Percentiles rank a stretch among this genome's conserved stretches.
Conservation (phyloP, 257 asterid genomes). For the Paulownia fortunei region DNA sequence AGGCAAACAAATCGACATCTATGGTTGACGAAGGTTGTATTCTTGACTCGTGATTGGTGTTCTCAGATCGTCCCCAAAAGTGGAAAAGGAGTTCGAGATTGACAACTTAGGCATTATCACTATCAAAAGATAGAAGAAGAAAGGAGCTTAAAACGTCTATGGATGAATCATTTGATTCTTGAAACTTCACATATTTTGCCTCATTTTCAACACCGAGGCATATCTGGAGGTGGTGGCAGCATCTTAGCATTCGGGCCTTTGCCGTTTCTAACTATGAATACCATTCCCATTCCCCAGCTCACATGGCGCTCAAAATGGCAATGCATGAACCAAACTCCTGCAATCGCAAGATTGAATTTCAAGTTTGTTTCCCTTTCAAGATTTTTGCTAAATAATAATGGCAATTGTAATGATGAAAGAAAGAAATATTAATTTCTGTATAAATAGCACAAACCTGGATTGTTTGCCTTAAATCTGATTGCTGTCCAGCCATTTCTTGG, state of each 20-base stretch:
- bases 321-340: conserved; percentile 64
- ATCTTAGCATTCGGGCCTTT: conserved; percentile 26
- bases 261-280: conserved; percentile 49
- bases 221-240: conserved; percentile 54
- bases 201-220: conserved; percentile 45
- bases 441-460: conserved; percentile 49
- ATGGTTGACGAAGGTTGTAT: no score
- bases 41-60: no score
- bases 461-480: conserved; percentile 56
- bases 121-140: no score
- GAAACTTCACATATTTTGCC: neutral
- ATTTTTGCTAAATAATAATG: no score
- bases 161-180: neutral
- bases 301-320: conserved; percentile 52
- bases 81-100: neutral
- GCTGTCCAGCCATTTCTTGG: conserved; percentile 63
- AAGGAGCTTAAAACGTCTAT: no score
- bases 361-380: no score
- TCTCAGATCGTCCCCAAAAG: conserved; percentile 24
- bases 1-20: no score
- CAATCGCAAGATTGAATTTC: no score
- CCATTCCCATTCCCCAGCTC: conserved; percentile 59
- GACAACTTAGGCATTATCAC: no score
- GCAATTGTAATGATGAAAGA: neutral
- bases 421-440: neutral